Conservation (phyloP, 495 filamentous ascomycete genomes). For the Penicillium maclennaniae region DNA sequence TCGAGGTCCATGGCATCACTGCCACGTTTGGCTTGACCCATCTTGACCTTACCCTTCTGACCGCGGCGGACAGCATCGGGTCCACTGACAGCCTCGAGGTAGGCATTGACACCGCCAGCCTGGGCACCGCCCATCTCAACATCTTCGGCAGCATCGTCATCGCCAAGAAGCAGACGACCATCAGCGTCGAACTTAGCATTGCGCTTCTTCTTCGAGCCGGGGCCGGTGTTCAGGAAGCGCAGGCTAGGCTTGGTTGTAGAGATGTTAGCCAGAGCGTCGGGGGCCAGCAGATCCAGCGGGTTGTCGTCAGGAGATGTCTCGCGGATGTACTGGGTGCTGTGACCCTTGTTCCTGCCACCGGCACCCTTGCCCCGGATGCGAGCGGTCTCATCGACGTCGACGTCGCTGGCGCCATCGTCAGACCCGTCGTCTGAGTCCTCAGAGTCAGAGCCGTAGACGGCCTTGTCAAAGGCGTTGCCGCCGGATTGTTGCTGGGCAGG, state of each 20-base stretch:
- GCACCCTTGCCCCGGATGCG: constrained; percentile 28
- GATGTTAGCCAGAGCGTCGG: constrained; percentile 84
- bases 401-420: constrained; percentile 57
- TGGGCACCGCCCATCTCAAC: constrained; percentile 59
- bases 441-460: constrained; percentile 85
- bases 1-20: constrained; percentile 69
- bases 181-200: constrained; percentile 71
- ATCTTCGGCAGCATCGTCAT: constrained; percentile 41
- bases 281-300: constrained; percentile 87
- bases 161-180: constrained; percentile 82
- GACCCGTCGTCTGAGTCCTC: constrained; percentile 59
- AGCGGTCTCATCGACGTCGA: constrained; percentile 47
- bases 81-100: constrained; percentile 84
- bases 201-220: constrained; percentile 44
- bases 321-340: constrained; percentile 74
- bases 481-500: constrained; percentile 52
- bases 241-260: constrained; percentile 80
- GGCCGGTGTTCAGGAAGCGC: constrained; percentile 42
- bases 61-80: constrained; percentile 78
- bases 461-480: constrained; percentile 91
- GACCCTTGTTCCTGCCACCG: constrained; percentile 41
- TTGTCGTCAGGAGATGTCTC: constrained; percentile 79
- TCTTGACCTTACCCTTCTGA: constrained; percentile 82
- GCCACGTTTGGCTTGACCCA: constrained; percentile 57
- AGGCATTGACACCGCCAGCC: constrained; percentile 70